phyloP scores from a whole-genome alignment of 768 basidiomycete genomes.

The Tremella mesenterica region DNA sequence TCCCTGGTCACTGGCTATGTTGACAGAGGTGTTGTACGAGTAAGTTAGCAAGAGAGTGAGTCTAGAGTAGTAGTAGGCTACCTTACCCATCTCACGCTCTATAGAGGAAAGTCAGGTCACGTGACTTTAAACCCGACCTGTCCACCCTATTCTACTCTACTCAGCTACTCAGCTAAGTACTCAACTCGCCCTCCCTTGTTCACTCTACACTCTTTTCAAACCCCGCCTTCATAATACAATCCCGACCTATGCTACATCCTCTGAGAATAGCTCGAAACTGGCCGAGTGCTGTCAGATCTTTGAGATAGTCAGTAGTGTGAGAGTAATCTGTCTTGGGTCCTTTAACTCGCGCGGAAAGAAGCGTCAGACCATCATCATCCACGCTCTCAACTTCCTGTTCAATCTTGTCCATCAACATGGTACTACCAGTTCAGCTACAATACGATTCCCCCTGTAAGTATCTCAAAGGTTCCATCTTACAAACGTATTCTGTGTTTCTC shows the following conservation, averaged over 20 bases:
- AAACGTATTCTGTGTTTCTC: too few species aligned
- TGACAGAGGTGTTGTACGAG: background rate
- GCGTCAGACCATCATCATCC: too few species aligned
- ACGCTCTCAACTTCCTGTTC: too few species aligned
- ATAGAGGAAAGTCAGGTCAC: background rate
- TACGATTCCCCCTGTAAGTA: constrained; percentile 77
- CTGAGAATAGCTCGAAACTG: background rate
- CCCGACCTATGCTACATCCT: background rate
- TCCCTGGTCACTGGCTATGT: background rate
- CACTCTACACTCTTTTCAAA: background rate
- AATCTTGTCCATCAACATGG: too few species aligned
- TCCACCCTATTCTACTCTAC: background rate
- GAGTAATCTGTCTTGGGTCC: too few species aligned
- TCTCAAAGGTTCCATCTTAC: too few species aligned
- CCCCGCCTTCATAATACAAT: background rate
- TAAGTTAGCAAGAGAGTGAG: background rate
- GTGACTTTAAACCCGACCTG: background rate
- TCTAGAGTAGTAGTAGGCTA: background rate
- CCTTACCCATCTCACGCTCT: background rate
- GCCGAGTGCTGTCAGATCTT: background rate
- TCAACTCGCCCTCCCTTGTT: background rate
- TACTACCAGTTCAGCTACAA: too few species aligned
- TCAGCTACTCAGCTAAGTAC: too few species aligned
- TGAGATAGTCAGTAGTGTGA: too few species aligned
- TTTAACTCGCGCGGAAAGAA: too few species aligned